Evolutionary conservation across 2,329 filamentous ascomycete genomes (phyloP).

Genomic region (Thielaviopsis musarum): DNA sequence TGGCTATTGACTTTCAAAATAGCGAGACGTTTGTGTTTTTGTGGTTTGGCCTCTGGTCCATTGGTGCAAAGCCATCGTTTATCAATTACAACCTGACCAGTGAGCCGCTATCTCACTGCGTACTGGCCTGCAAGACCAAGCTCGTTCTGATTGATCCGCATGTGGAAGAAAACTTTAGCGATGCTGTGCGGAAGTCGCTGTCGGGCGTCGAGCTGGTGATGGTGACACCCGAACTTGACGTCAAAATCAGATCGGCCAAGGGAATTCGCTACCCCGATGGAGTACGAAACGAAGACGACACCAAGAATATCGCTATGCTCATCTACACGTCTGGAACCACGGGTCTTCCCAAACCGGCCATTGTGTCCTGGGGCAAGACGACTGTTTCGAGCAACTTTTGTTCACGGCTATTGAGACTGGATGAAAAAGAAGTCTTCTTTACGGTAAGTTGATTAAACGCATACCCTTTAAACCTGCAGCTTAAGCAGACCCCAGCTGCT

Average conservation of each 20-base stretch:
- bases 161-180: conserved; percentile 29
- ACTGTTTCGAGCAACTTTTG: conserved; percentile 36
- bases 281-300: conserved; percentile 31
- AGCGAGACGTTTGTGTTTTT: conserved; percentile 62
- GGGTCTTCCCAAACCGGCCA: conserved; percentile 63
- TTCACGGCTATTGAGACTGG: conserved; percentile 38
- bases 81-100: conserved; percentile 75
- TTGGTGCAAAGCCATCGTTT: conserved; percentile 69
- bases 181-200: conserved; percentile 37
- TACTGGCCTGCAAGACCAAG: conserved; percentile 48
- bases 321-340: conserved; percentile 83
- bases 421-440: conserved; percentile 51
- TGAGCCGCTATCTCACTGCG: conserved; percentile 55
- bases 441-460: conserved; percentile 33
- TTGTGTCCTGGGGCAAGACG: conserved; percentile 56
- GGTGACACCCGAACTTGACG: conserved; percentile 40
- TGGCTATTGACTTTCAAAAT: conserved; percentile 70
- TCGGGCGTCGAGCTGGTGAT: conserved; percentile 39
- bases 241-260: conserved; percentile 32
- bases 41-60: conserved; percentile 62
- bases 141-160: conserved; percentile 51
- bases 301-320: conserved; percentile 47
- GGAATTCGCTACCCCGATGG: conserved; percentile 42
- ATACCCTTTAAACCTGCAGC: not conserved
- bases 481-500: not conserved